A percentile compares a stretch with the other conserved stretches of the same genome.
Conservation (phyloP, 2,329 filamentous ascomycete species). For the Dothideomycetes sp. region DNA sequence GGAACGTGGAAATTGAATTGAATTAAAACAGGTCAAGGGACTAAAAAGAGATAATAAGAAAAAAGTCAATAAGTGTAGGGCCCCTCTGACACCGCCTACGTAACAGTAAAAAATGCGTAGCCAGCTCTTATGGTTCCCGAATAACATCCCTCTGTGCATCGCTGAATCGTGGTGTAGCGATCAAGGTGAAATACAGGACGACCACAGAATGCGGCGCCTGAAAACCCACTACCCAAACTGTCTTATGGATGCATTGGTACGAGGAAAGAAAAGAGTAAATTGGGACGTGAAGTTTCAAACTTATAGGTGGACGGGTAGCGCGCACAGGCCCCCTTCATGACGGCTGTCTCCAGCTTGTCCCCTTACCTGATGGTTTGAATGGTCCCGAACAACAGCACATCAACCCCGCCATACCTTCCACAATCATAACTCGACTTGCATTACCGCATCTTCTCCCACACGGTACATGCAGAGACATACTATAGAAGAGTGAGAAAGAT, state of each 20-base stretch:
- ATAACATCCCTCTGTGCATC: slow-evolving; percentile 43
- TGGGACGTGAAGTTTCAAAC: not conserved
- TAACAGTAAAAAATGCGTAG: slow-evolving; percentile 54
- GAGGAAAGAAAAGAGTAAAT: slow-evolving; percentile 25
- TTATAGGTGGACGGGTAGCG: not conserved
- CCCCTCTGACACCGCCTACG: slow-evolving; percentile 78
- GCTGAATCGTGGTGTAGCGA: slow-evolving; percentile 57
- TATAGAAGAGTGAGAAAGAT: no score
- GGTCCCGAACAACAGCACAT: no score
- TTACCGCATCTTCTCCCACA: no score
- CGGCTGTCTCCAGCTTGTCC: not conserved
- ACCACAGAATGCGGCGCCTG: slow-evolving; percentile 57
- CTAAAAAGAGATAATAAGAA: slow-evolving; percentile 1
- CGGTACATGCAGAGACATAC: no score
- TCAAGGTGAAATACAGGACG: slow-evolving; percentile 34
- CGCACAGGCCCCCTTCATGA: not conserved
- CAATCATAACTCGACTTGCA: no score
- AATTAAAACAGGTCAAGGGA: no score
- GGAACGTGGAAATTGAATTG: no score
- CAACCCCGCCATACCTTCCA: no score
- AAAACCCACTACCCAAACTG: slow-evolving; percentile 67
- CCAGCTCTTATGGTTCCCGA: slow-evolving; percentile 62
- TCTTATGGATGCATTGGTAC: slow-evolving; percentile 59
- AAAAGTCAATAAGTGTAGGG: slow-evolving; percentile 44
- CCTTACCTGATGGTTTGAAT: no score